A percentile compares a stretch with the other conserved stretches of the same genome.
Evolutionary conservation across 768 basidiomycete genomes (phyloP).

Genomic region (Mycena alexandri): DNA sequence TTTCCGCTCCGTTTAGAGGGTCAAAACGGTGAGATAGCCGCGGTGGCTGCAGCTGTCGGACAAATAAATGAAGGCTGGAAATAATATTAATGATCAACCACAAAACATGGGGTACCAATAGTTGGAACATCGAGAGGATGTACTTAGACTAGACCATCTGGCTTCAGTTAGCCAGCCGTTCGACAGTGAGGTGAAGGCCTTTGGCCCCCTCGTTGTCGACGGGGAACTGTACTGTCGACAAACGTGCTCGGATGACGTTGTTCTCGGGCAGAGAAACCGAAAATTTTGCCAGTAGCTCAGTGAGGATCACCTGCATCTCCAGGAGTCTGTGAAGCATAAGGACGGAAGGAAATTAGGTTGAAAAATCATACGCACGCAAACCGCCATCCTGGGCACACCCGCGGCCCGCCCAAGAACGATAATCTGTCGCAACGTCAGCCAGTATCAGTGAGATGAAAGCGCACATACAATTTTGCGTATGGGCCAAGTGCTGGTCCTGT

Average conservation of each 20-base stretch:
- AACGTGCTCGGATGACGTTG: conserved; percentile 16
- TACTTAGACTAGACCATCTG: conserved; percentile 18
- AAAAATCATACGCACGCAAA: conserved; percentile 27
- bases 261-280: conserved; percentile 26
- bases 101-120: conserved; percentile 22
- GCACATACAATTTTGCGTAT: conserved; percentile 34
- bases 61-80: conserved; percentile 20
- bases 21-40: too few relatives aligned
- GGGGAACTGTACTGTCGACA: conserved; percentile 20
- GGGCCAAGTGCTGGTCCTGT: conserved; percentile 27
- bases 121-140: conserved; percentile 20
- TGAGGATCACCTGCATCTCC: conserved; percentile 28
- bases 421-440: conserved; percentile 8
- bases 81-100: too few relatives aligned
- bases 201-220: conserved; percentile 19
- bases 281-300: conserved; percentile 21
- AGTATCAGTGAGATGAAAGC: conserved; percentile 11
- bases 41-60: too few relatives aligned
- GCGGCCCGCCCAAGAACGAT: conserved; percentile 14
- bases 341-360: not conserved
- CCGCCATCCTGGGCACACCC: conserved; percentile 25
- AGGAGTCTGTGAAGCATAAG: conserved; percentile 20
- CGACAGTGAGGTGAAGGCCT: conserved; percentile 19
- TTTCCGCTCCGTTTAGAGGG: too few relatives aligned
- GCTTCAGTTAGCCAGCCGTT: conserved; percentile 17